phyloP scores from a whole-genome alignment of 176 grass and related monocot genomes.

The Oryza meyeriana region DNA sequence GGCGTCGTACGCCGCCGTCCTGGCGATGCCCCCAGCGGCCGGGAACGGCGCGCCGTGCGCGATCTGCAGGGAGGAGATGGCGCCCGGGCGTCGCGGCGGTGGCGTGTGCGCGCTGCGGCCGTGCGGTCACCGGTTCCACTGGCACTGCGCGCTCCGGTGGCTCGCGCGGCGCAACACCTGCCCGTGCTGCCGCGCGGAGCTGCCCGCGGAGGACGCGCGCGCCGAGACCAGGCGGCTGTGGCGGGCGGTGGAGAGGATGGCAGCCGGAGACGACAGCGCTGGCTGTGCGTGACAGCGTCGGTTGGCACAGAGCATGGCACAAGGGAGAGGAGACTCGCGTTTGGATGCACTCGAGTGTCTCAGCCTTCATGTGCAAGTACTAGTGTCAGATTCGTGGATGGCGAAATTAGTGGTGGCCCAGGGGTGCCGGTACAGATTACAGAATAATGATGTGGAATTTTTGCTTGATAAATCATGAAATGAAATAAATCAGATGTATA shows the following conservation, averaged over 20 bases:
- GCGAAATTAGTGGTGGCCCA: neutral
- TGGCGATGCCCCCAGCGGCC: slow-evolving; percentile 38
- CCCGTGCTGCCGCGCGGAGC: slow-evolving; percentile 85
- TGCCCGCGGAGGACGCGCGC: slow-evolving; percentile 60
- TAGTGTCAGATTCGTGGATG: slow-evolving; percentile 27
- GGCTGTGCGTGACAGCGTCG: slow-evolving; percentile 30
- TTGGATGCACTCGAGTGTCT: slow-evolving; percentile 40
- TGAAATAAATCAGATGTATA: neutral
- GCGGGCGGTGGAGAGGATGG: slow-evolving; percentile 57
- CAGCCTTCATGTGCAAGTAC: slow-evolving; percentile 10
- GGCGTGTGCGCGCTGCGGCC: slow-evolving; percentile 59
- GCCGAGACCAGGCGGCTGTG: slow-evolving; percentile 71
- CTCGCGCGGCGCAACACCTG: slow-evolving; percentile 74
- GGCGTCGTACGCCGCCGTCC: slow-evolving; percentile 44
- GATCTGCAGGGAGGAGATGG: slow-evolving; percentile 88
- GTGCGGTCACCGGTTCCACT: slow-evolving; percentile 84
- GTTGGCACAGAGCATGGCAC: neutral
- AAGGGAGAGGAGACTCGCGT: neutral
- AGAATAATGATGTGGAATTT: neutral
- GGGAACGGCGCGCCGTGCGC: slow-evolving; percentile 58
- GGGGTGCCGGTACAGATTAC: neutral
- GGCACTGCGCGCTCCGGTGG: slow-evolving; percentile 74
- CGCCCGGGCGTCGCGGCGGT: neutral
- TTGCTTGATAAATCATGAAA: neutral
- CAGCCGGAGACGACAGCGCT: slow-evolving; percentile 24